Evolutionary conservation across 1,284 basidiomycete genomes (phyloP).

Genomic region (Naganishia sp.): DNA sequence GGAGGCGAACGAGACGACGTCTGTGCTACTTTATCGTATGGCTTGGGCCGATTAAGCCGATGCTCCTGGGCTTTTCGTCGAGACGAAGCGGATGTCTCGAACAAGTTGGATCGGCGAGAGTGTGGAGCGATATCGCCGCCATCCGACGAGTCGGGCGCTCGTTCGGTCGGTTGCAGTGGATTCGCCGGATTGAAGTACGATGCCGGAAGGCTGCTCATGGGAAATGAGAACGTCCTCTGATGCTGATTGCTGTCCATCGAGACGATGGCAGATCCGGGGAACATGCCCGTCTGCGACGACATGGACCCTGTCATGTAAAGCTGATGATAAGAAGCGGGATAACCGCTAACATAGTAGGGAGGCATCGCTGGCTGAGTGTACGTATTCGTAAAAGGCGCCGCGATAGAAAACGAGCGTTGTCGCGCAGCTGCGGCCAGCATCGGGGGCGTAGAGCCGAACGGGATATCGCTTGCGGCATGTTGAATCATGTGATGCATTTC

Average conservation of each 20-base stretch:
- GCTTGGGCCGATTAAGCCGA: conserved; percentile 2
- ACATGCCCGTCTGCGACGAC: not conserved
- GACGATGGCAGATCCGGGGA: not conserved
- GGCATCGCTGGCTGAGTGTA: conserved; percentile 10
- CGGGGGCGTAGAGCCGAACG: too few relatives aligned
- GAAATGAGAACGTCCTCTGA: conserved; percentile 20
- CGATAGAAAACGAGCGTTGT: conserved; percentile 18
- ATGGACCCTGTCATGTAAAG: not conserved
- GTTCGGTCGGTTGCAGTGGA: not conserved
- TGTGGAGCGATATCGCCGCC: too few relatives aligned
- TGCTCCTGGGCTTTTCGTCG: not conserved
- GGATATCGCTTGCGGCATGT: not conserved
- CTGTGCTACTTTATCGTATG: conserved; percentile 6
- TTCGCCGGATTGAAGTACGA: conserved; percentile 2
- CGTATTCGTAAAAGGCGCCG: not conserved
- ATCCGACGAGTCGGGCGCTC: too few relatives aligned
- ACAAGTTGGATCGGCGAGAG: too few relatives aligned
- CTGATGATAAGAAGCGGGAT: conserved; percentile 2
- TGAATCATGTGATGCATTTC: not conserved
- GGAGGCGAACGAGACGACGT: conserved; percentile 10
- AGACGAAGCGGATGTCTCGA: not conserved
- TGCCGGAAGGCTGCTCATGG: not conserved
- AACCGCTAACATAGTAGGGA: conserved; percentile 1
- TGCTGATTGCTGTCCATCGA: conserved; percentile 2
- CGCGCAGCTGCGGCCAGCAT: not conserved